A percentile compares a stretch with the other conserved stretches of the same genome.
Conservation (phyloP, 176 grass and related monocot genomes). For the Musa troglodytarum region DNA sequence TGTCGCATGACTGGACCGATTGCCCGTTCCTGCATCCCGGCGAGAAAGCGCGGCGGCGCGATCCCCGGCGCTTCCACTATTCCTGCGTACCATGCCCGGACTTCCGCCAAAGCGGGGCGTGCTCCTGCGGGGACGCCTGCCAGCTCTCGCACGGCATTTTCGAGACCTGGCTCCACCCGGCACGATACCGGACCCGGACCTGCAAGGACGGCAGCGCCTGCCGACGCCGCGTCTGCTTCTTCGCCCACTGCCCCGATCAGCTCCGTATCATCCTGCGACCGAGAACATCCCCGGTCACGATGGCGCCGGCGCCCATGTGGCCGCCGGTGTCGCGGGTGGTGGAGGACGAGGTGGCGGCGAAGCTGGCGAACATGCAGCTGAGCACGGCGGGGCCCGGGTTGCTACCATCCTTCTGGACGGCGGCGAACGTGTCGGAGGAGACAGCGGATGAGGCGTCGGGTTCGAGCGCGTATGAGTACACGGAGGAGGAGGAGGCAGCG, state of each 20-base stretch:
- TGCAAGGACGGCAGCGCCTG: neutral
- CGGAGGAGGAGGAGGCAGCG: neutral
- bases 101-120: neutral
- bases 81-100: conserved; percentile 23
- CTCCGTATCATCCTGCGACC: neutral
- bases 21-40: conserved; percentile 47
- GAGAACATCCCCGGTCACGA: neutral
- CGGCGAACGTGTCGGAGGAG: neutral
- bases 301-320: neutral
- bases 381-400: neutral
- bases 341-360: neutral
- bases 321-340: neutral
- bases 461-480: too few species aligned
- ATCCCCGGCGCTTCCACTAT: conserved; percentile 31
- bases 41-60: conserved; percentile 35
- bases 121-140: neutral
- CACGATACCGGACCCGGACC: neutral
- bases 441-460: neutral
- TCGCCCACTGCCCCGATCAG: neutral
- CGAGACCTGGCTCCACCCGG: neutral
- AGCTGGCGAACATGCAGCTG: neutral
- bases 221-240: neutral
- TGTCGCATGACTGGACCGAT: conserved; percentile 29
- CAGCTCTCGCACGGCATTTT: neutral
- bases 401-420: neutral